Evolutionary conservation across 2,329 filamentous ascomycete genomes (phyloP).

Genomic region (Didymella sp.): DNA sequence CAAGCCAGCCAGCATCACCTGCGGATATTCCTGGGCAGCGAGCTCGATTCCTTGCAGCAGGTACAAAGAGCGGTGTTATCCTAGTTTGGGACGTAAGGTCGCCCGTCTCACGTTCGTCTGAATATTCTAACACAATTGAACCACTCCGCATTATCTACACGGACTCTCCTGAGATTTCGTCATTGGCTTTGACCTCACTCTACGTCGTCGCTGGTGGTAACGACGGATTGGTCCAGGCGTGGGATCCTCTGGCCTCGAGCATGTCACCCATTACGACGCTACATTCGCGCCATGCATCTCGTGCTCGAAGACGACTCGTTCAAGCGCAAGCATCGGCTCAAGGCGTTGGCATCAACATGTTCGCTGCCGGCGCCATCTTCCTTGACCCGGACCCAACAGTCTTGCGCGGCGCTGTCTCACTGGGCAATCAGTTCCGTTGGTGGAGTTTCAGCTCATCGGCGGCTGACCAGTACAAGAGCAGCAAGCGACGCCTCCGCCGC

Average conservation of each 20-base stretch:
- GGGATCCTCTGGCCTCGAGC: conserved; percentile 90
- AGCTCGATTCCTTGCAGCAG: conserved; percentile 79
- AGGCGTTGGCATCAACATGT: conserved; percentile 75
- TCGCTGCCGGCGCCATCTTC: conserved; percentile 81
- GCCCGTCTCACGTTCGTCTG: conserved; percentile 60
- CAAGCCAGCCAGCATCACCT: conserved; percentile 52
- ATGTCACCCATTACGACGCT: conserved; percentile 81
- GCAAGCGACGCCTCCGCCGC: conserved; percentile 79
- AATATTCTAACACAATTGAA: conserved; percentile 65
- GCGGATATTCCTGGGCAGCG: conserved; percentile 82
- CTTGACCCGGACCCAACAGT: conserved; percentile 87
- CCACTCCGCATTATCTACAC: conserved; percentile 87
- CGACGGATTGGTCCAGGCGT: conserved; percentile 93
- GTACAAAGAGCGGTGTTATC: conserved; percentile 78
- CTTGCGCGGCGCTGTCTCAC: conserved; percentile 83
- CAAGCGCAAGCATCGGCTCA: conserved; percentile 72
- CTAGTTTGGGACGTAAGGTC: conserved; percentile 86
- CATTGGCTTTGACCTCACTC: conserved; percentile 80
- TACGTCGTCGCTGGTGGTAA: conserved; percentile 93
- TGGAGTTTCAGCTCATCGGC: conserved; percentile 91
- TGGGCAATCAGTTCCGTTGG: conserved; percentile 86
- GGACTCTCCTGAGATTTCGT: conserved; percentile 86
- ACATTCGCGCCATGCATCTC: conserved; percentile 81
- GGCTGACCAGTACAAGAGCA: conserved; percentile 74
- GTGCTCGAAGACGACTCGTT: conserved; percentile 76